Base-by-base conservation (phyloP, 306 rosid genomes). In the Inga oerstediana region DNA sequence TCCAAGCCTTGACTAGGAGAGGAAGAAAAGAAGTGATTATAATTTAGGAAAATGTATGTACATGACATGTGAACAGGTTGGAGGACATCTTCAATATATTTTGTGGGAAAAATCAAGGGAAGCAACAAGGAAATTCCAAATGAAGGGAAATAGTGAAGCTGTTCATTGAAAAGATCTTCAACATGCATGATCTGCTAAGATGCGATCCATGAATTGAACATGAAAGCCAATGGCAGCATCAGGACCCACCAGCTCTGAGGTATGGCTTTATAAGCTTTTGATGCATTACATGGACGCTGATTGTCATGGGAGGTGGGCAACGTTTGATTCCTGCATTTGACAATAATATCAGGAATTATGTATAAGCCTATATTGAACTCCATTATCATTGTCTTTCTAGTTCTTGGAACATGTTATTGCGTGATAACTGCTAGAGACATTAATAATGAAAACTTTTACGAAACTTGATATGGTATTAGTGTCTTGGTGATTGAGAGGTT, bases 321-420 rank as follows among this genome's bases (percentile, higher is more conserved):
- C 12, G 91, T 89, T 72, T 89, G 92, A 59, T 91, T 91, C 89
- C 93, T 92, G 52, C 44, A 84, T 45, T 61, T 81, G 64, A 34
- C 74, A 77, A 72, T 27, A 80, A 73, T 16, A 81, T 66, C 5
- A 58, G 45, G 32, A 76, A 30, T 46, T n/a, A 80, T 62, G 17
- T 49, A 14, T 15, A 62, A 13, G 58, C 15, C 41, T 22, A 66
- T 20, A 48, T 51, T 61, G 69, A 37, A 62, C 30, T 41, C 46
- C 59, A 74, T 43, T 19, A 61, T 51, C 51, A 54, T 7, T 35
- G 48, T 56, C 41, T 30, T 69, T 45, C 74, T 41, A 22, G 37
- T 73, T 41, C 20, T 8, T 46, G 62, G 46, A 65, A n/a, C 32
- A 15, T 16, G 61, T 19, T 12, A 75, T 75, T 80, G 37, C 32